These are phyloP conservation scores for Spathaspora hagerdaliae DNA, from an alignment of 805 yeast species.

Conservation along the genomic window DNA sequence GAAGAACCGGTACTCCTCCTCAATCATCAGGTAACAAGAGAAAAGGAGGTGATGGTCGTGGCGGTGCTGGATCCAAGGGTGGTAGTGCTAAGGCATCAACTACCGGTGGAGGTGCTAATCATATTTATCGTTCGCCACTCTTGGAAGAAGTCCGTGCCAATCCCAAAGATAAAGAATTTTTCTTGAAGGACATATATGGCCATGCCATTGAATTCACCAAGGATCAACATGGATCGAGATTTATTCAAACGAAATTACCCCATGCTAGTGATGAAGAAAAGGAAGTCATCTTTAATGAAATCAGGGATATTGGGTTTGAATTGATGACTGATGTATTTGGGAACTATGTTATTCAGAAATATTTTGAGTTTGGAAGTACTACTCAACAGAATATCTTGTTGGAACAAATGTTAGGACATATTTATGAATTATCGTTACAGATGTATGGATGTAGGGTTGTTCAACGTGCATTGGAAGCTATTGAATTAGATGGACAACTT, in stretches of 20 bases:
- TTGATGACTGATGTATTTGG: slow-evolving; percentile 97
- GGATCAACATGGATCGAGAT: slow-evolving; percentile 97
- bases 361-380: slow-evolving; percentile 75
- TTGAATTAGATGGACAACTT: slow-evolving; percentile 61
- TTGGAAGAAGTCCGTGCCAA: slow-evolving; percentile 81
- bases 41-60: neutral
- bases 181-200: slow-evolving; percentile 73
- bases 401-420: slow-evolving; percentile 67
- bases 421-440: slow-evolving; percentile 75
- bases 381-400: slow-evolving; percentile 68
- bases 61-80: neutral
- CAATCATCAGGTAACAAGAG: neutral
- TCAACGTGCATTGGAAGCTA: slow-evolving; percentile 83
- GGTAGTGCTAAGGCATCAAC: slow-evolving; percentile 5
- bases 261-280: slow-evolving; percentile 62
- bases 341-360: slow-evolving; percentile 93
- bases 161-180: slow-evolving; percentile 52
- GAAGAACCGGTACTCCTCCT: neutral
- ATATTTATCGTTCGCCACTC: slow-evolving; percentile 70
- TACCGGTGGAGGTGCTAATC: slow-evolving; percentile 30
- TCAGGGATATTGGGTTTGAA: slow-evolving; percentile 67
- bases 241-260: slow-evolving; percentile 85
- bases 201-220: slow-evolving; percentile 88
- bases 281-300: slow-evolving; percentile 79
- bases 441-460: slow-evolving; percentile 99